These are phyloP conservation scores for Phycomyces blakesleeanus DNA, from an alignment of 192 early-diverging fungal genomes.

Conservation along the genomic window DNA sequence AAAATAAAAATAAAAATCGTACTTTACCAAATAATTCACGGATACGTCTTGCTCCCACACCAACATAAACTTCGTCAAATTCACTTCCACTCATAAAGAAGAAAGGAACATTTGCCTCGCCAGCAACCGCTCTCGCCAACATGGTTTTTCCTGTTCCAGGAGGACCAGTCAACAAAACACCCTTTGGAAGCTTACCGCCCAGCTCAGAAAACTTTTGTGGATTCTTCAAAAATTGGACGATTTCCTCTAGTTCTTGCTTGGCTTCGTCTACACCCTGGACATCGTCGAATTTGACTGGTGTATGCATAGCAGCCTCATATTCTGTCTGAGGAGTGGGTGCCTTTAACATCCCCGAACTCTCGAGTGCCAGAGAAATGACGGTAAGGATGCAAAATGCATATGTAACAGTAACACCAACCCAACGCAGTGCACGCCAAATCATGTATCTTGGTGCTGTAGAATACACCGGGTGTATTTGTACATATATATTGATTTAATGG, in stretches of 20 bases:
- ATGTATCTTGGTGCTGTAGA: slow-evolving; percentile 48
- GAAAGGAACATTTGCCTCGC: slow-evolving; percentile 97
- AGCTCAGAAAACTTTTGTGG: slow-evolving; percentile 88
- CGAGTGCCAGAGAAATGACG: slow-evolving; percentile 61
- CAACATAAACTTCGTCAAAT: slow-evolving; percentile 99
- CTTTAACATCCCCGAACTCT: slow-evolving; percentile 68
- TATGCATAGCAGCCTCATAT: slow-evolving; percentile 53
- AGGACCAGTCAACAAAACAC: slow-evolving; percentile 82
- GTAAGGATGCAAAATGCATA: slow-evolving; percentile 73
- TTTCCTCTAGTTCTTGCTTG: slow-evolving; percentile 93
- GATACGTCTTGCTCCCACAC: slow-evolving; percentile 87
- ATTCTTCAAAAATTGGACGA: slow-evolving; percentile 93
- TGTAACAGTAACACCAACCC: slow-evolving; percentile 57
- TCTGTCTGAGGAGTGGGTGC: slow-evolving; percentile 54
- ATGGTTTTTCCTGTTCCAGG: slow-evolving; percentile 98
- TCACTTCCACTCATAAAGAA: slow-evolving; percentile 98
- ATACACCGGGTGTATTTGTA: neutral
- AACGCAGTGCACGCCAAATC: slow-evolving; percentile 55
- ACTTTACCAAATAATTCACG: slow-evolving; percentile 76
- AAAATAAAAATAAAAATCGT: neutral
- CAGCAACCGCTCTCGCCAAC: slow-evolving; percentile 93
- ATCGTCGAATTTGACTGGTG: slow-evolving; percentile 82
- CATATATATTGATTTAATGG: too few species aligned
- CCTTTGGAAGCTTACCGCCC: slow-evolving; percentile 95
- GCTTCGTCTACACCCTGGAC: slow-evolving; percentile 98